Evolutionary conservation across 495 filamentous ascomycete genomes (phyloP), one percentile per base, ranked within the genome.

Genomic region (Annulohypoxylon stygium): DNA sequence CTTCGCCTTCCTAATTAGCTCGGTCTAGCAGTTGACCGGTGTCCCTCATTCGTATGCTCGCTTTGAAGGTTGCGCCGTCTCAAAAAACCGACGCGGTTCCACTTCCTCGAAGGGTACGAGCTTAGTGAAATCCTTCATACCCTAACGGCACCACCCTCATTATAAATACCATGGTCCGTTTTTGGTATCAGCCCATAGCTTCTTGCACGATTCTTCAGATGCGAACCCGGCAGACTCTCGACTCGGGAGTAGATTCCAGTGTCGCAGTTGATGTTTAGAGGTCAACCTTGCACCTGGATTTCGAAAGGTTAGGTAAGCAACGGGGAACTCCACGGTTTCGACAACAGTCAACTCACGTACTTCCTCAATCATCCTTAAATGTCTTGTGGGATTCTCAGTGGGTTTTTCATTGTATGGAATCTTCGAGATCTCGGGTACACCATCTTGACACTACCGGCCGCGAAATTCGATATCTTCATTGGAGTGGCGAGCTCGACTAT

Each of bases 401-500:
- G 48, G 39, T 5, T 47, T 34, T 34, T 60, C 33, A 41, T 34
- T 53, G 36, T 50, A n/a, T 51, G 51, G 34, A 33, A 30, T 37
- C 41, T 55, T n/a, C 54, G 68, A 4, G 55, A 1, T 39, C 33
- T 66, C 26, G 61, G 16, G 39, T 71, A 36, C 0, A 71, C 30
- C 54, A 14, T 71, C 57, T 62, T 71, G 23, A 71, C 69, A 54
- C 50, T 66, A 23, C 69, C 69, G n/a, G 69, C 69, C 5, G 55
- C 57, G 34, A 71, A 18, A 20, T 66, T 71, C 12, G 61, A 71
- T 71, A 71, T 71, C 57, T 71, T 55, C 11, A 71, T 26, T 18
- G 62, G 48, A 18, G 69, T 71, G 47, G 69, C 69, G 4, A 61
- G 43, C 25, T 61, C 47, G 23, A 61, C 62, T 66, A 34, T 36